Evolutionary conservation across 371 early-diverging fungal genomes (phyloP), one percentile per base, ranked within the genome.

Genomic region (Aphelidium insulamus): DNA sequence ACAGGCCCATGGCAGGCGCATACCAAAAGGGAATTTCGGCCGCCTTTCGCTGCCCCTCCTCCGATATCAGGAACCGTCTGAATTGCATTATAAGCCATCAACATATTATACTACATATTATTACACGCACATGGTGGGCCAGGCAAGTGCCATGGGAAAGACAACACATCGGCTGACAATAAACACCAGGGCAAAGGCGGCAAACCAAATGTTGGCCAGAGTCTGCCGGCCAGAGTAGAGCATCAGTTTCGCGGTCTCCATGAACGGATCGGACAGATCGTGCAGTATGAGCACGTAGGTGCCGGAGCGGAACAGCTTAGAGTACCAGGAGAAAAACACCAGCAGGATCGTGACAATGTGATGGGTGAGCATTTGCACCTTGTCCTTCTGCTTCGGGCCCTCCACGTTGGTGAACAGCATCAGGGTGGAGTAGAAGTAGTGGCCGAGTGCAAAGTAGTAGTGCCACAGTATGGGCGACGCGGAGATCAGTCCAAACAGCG

Each of bases 161-260:
- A n/a, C n/a, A n/a, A n/a, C n/a, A n/a, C n/a, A n/a, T n/a, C 72
- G 44, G 3, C 55, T 56, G 5, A 44, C n/a, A 19, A 67, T 43
- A 35, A 72, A 72, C 18, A 56, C 45, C 10, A 49, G 16, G 1
- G 66, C 51, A 49, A 69, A 72, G 5, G 48, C 21, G 6, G 42
- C 48, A 40, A 72, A 69, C 20, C 59, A 28, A 26, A 37, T 39
- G 37, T 64, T 54, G 3, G 69, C 67, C 2, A 43, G 14, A 15
- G 11, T 30, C 18, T 46, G 33, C 3, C 43, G 30, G 5, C 53
- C 49, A 10, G 52, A 6, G 40, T 72, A 69, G 28, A 59, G 39
- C 25, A 30, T 28, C 21, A 59, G 33, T 38, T 72, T 72, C n/a
- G 64, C 66, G 12, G 55, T 34, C 40, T 72, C 72, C 55, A 72